Evolutionary conservation across 1,139 yeast species (phyloP), one percentile per base, ranked within the genome.

Genomic region (Blastobotrys ciferrii): DNA sequence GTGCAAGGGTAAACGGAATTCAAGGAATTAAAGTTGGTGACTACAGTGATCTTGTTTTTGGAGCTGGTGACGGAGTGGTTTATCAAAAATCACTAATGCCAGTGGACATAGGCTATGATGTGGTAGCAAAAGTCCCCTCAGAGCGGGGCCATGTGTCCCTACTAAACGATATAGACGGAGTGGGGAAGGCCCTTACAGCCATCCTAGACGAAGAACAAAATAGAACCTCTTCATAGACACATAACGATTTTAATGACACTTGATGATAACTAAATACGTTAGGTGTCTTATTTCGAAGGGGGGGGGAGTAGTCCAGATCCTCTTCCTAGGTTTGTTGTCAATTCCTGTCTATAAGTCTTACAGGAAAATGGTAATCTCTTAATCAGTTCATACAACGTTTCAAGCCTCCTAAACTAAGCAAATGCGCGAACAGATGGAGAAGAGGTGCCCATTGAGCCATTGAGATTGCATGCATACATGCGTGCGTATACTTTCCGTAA

Each of bases 1-100:
- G 91, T 2, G 83, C 87, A 1, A 68, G 80, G 46, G 94, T 88
- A 0, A 66, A 72, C 33, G 76, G 81, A 1, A 61, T 63, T n/a
- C 77, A 81, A 23, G 92, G 81, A 45, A 82, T 89, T 50, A 74
- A 71, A 54, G 75, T 76, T 32, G 96, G 96, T 4, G 78, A 80
- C 54, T 89, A 86, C 66, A 81, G 78, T 55, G 83, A 86, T 57
- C 84, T 87, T 58, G 79, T 77, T 58, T 88, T 87, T 63, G 96
- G 95, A 0, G 89, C 89, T 7, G 97, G 97, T 5, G 97, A 89
- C 62, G 97, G 97, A 31, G 96, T 89, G 13, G 86, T 88, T 1
- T 88, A 87, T 65, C 87, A 84, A 58, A 80, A 80, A 54, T 84
- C 91, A 83, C 67, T 87, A 37, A 78, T 88, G 80, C 96, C 97